phyloP scores from a whole-genome alignment of 805 yeast genomes.

The Saccharomycopsis microspora region DNA sequence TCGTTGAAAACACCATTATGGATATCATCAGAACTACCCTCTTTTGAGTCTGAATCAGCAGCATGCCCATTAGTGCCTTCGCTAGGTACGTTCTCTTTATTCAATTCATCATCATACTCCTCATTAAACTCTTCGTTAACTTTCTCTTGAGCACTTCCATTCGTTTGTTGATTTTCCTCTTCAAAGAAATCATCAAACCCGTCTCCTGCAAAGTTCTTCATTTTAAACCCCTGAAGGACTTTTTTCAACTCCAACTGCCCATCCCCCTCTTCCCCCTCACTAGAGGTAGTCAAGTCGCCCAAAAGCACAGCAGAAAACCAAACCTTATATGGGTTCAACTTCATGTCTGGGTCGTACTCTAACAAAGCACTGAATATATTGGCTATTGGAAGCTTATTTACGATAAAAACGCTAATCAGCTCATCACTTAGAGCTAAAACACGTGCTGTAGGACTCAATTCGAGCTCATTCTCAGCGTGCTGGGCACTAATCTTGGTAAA shows the following conservation, averaged over 20 bases:
- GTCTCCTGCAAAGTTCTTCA: slow-evolving; percentile 1
- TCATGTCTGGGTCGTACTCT: slow-evolving; percentile 62
- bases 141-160: neutral
- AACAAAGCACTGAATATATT: slow-evolving; percentile 63
- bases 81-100: no score
- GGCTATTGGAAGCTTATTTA: slow-evolving; percentile 26
- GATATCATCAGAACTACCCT: no score
- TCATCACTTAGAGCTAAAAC: neutral
- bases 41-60: no score
- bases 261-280: neutral
- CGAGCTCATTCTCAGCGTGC: neutral
- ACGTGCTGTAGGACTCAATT: slow-evolving; percentile 1
- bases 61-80: no score
- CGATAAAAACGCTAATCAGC: neutral
- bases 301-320: slow-evolving; percentile 76
- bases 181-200: slow-evolving; percentile 8
- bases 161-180: neutral
- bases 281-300: slow-evolving; percentile 29
- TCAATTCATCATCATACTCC: no score
- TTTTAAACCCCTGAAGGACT: neutral
- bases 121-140: neutral
- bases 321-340: slow-evolving; percentile 72
- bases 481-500: slow-evolving; percentile 22
- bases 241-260: neutral
- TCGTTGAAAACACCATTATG: no score